These are phyloP conservation scores for Penicillium roqueforti DNA, from an alignment of 495 filamentous ascomycete species.

Conservation along the genomic window DNA sequence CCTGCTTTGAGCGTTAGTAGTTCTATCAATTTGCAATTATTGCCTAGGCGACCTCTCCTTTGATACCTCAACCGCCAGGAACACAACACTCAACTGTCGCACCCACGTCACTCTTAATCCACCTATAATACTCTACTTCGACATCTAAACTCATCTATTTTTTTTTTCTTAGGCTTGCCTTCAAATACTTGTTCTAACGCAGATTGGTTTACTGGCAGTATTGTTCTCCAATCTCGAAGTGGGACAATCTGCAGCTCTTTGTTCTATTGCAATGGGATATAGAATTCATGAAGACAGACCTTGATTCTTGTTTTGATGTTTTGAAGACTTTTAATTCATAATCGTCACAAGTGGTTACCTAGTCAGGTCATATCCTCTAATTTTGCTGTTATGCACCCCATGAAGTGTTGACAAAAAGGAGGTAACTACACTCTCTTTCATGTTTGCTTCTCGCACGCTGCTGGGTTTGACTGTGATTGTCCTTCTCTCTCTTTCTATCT, in stretches of 20 bases:
- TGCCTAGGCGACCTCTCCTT: not conserved
- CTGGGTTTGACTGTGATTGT: not conserved
- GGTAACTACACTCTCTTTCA: not conserved
- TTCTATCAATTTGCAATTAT: not conserved
- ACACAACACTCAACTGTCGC: not conserved
- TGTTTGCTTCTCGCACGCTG: not conserved
- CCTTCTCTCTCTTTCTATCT: not conserved
- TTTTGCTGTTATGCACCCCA: not conserved
- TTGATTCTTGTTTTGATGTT: not conserved
- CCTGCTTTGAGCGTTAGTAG: not conserved
- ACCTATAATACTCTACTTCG: not conserved
- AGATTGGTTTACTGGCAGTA: not conserved
- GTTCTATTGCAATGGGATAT: not conserved
- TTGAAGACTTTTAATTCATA: not conserved
- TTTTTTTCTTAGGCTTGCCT: too few species aligned
- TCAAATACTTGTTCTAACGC: too few species aligned
- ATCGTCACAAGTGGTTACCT: not conserved
- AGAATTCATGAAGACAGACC: not conserved
- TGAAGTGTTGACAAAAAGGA: not conserved
- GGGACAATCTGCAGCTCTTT: not conserved
- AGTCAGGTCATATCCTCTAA: too few species aligned
- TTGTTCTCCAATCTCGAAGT: not conserved
- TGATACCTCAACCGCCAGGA: not conserved
- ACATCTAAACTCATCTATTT: too few species aligned
- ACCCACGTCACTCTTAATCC: not conserved